phyloP scores from a whole-genome alignment of 2,329 filamentous ascomycete species.

The Ceratocystis colombiana region DNA sequence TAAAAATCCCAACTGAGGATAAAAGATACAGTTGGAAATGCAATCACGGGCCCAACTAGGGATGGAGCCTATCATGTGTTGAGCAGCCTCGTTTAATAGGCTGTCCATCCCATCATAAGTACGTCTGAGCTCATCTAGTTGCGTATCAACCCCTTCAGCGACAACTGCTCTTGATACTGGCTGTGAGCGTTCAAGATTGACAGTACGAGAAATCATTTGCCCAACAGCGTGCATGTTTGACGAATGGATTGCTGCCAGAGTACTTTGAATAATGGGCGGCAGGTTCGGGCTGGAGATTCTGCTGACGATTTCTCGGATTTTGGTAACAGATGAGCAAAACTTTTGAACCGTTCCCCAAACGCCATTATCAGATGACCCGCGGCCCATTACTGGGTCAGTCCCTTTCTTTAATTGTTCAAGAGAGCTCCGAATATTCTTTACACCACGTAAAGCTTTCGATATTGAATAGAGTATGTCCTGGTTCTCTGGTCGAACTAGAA shows the following conservation, averaged over 20 bases:
- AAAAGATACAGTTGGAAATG: slow-evolving; percentile 70
- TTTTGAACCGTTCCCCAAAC: slow-evolving; percentile 48
- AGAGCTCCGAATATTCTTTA: slow-evolving; percentile 64
- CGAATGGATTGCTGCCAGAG: slow-evolving; percentile 7
- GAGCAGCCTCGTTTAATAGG: slow-evolving; percentile 58
- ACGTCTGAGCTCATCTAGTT: slow-evolving; percentile 68
- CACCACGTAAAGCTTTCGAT: slow-evolving; percentile 51
- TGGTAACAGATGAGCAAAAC: slow-evolving; percentile 21
- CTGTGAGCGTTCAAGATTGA: slow-evolving; percentile 40
- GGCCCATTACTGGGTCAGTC: slow-evolving; percentile 44
- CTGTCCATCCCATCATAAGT: slow-evolving; percentile 67
- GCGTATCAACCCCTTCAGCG: slow-evolving; percentile 56
- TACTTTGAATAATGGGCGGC: slow-evolving; percentile 1
- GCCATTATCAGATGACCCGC: slow-evolving; percentile 49
- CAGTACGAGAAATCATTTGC: slow-evolving; percentile 18
- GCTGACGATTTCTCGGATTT: slow-evolving; percentile 17
- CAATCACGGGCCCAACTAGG: slow-evolving; percentile 48
- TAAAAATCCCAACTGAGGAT: slow-evolving; percentile 85
- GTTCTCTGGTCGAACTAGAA: slow-evolving; percentile 61
- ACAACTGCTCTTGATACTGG: slow-evolving; percentile 64
- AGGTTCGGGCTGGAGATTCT: not conserved
- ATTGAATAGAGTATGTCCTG: slow-evolving; percentile 45
- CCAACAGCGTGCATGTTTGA: slow-evolving; percentile 18
- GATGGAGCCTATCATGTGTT: slow-evolving; percentile 51
- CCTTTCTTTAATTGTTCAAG: slow-evolving; percentile 68